Base-by-base conservation (phyloP, 2,329 filamentous ascomycete genomes). In the Zopfia rhizophila region DNA sequence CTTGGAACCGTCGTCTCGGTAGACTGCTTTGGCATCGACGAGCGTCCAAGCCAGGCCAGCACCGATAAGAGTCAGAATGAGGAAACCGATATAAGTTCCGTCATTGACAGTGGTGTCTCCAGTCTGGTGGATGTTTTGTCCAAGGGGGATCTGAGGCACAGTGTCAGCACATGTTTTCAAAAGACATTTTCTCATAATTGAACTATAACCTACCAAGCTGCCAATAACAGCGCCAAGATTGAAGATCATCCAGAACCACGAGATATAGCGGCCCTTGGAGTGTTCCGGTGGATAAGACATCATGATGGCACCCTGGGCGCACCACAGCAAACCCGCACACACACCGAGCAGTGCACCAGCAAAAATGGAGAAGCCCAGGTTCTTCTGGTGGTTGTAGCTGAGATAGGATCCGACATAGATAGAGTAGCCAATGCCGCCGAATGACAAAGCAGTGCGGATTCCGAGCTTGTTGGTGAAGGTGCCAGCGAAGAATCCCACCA, bases 231-330 rank as follows among this genome's bases (percentile, higher is more conserved):
- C 91, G 60, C 92, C 92, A 48, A 92, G 73, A 73, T 96, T 96
- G 81, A 96, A 97, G 64, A 97, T 95, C 70, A 91, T 86, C 92
- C 92, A 96, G 75, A 96, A 96, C 77, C 85, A 86, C 50, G 89
- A 89, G 69, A 96, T 96, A 71, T 91, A 96, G 48, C 87, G 86
- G 31, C 92, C 92, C 79, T 96, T 96, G 55, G 84, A 83, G 23
- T 83, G 72, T 74, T 96, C 92, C 14, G 82, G 78, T 2, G 91
- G 91, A 70, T 96, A 96, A 28, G 89, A 86, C 84, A 96, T 93
- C 87, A 93, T 92, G 65, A 93, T 90, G 48, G 88, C 86, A 48
- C 90, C 89, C 73, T 93, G 89, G 1, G 88, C 90, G 23, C 87
- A 87, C 90, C 90, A 94, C 25, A 94, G 78, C 27, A 93, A 78